Base-by-base conservation (phyloP, 73 alveolate genomes). In the Paramecium caudatum region DNA sequence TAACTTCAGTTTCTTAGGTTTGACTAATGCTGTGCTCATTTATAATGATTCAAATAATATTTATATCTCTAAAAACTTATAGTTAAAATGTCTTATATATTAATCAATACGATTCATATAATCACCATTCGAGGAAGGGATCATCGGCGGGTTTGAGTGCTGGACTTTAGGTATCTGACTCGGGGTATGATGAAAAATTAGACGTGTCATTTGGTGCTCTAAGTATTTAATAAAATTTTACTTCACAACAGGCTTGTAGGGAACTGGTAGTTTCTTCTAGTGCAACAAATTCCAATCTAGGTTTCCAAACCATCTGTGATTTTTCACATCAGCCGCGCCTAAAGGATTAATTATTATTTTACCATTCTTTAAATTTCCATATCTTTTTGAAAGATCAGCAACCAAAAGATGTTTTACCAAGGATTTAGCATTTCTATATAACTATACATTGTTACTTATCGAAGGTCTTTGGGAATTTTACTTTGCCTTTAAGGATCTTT, bases 101-200 rank as follows among this genome's bases (percentile, higher is more conserved):
- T 55, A 55, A 27, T 55, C 80, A 55, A 55, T 55, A 23, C 10
- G 2, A 17, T 43, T 78, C 32, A 55, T 27, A 25, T 25, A 36
- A 30, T 91, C 94, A 95, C 98, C 98, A 95, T 65, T 94, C 96
- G 5, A 74, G 82, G 92, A 96, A 96, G 49, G 99, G 99, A 83
- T 96, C 99, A 32, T 95, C 98, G 19, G 90, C 82, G 25, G 95
- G 94, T 61, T 90, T 83, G 30, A 96, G 83, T 46, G 95, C 91
- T 50, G 98, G 97, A 23, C 97, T 87, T 90, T 87, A 86, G 16
- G 95, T 91, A 87, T 92, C 97, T 16, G 97, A 94, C 78, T 95
- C 98, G 46, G 98, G 98, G 90, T 94, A 95, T 46, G 93, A 84
- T 27, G 97, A 85, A 78, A 94, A 94, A 49, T 93, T 93, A 12